These are phyloP conservation scores for Paramyrothecium roridum DNA, from an alignment of 2,329 filamentous ascomycete species.

Conservation along the genomic window DNA sequence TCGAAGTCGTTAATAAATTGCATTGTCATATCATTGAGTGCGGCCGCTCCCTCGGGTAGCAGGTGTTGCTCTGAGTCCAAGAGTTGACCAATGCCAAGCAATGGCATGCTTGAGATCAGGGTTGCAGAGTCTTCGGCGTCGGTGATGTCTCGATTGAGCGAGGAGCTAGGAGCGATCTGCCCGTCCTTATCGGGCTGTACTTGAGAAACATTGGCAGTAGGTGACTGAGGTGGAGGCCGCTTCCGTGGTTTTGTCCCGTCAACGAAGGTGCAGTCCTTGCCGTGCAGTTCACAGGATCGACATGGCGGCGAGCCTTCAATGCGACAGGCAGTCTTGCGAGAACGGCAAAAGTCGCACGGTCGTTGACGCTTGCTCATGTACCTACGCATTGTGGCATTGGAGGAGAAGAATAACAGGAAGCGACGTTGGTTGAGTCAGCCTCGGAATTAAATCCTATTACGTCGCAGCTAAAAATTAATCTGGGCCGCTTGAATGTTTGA, in stretches of 20 bases:
- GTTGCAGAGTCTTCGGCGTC: neutral
- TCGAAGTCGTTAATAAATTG: constrained; percentile 7
- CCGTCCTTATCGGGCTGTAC: neutral
- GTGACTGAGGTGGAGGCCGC: neutral
- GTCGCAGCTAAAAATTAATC: too few species aligned
- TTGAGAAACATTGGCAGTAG: neutral
- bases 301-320: constrained; percentile 38
- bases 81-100: neutral
- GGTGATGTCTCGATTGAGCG: neutral
- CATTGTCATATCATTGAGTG: constrained; percentile 6
- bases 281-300: constrained; percentile 36
- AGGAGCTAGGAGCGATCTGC: too few species aligned
- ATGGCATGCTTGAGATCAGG: neutral
- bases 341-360: constrained; percentile 43
- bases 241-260: constrained; percentile 21
- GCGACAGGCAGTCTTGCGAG: constrained; percentile 40
- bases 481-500: too few species aligned
- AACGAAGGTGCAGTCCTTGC: constrained; percentile 40
- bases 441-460: too few species aligned
- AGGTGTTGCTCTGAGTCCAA: neutral
- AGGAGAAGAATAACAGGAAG: too few species aligned
- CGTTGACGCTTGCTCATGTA: constrained; percentile 24
- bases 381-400: constrained; percentile 8
- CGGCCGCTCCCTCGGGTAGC: neutral
- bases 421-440: too few species aligned